These are phyloP conservation scores for Aspergillus viridinutans DNA, from an alignment of 2,329 filamentous ascomycete species.

Conservation along the genomic window DNA sequence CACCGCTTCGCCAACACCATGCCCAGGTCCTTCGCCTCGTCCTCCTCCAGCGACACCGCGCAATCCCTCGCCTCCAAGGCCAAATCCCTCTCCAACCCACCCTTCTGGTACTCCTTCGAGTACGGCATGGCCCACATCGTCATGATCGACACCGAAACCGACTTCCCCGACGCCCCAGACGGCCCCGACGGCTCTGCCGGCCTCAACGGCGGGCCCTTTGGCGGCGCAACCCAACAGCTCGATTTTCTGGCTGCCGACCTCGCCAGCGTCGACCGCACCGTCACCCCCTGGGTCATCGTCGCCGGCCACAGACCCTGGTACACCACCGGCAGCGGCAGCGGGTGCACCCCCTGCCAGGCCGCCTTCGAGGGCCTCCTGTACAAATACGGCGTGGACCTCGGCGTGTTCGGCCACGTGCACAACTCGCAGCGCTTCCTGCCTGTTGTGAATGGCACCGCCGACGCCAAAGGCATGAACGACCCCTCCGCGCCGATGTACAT, in stretches of 20 bases:
- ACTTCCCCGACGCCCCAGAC: slow-evolving; percentile 51
- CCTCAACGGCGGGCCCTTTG: slow-evolving; percentile 50
- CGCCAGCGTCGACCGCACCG: slow-evolving; percentile 51
- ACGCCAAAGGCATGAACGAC: slow-evolving; percentile 44
- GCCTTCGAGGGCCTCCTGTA: slow-evolving; percentile 55
- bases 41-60: slow-evolving; percentile 42
- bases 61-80: slow-evolving; percentile 46
- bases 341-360: slow-evolving; percentile 46
- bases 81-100: slow-evolving; percentile 44
- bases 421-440: slow-evolving; percentile 53
- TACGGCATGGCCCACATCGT: slow-evolving; percentile 55
- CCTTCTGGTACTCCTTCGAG: slow-evolving; percentile 59
- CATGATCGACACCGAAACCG: slow-evolving; percentile 57
- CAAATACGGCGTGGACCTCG: slow-evolving; percentile 55
- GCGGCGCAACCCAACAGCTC: slow-evolving; percentile 47
- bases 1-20: slow-evolving; percentile 52
- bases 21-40: slow-evolving; percentile 50
- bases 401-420: slow-evolving; percentile 56
- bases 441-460: slow-evolving; percentile 29
- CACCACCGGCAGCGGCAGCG: slow-evolving; percentile 27
- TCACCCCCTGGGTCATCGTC: slow-evolving; percentile 54
- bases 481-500: slow-evolving; percentile 57
- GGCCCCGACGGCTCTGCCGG: slow-evolving; percentile 37
- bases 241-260: slow-evolving; percentile 54
- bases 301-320: slow-evolving; percentile 49